Evolutionary conservation across 768 basidiomycete species (phyloP).

Genomic region (Leucosporidium scottii): DNA sequence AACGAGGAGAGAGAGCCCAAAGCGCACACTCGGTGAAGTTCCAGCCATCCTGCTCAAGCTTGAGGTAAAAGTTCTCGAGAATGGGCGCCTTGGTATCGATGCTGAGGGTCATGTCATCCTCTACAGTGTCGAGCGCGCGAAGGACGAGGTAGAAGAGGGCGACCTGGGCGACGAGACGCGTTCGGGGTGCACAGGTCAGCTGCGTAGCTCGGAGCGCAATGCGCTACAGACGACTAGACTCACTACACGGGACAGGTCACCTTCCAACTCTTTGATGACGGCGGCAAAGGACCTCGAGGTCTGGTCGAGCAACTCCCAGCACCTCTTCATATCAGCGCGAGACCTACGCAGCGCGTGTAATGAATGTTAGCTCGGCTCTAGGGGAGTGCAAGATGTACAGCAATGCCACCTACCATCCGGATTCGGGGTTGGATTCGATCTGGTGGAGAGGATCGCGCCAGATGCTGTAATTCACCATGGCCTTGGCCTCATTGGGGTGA

Average conservation of each 20-base stretch:
- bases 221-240: conserved; percentile 41
- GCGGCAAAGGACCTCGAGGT: conserved; percentile 85
- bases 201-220: neutral
- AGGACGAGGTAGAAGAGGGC: conserved; percentile 92
- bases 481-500: conserved; percentile 75
- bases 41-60: conserved; percentile 77
- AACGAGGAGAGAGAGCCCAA: neutral
- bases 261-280: conserved; percentile 93
- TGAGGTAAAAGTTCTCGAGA: conserved; percentile 71
- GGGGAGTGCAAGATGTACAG: too few species aligned
- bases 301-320: conserved; percentile 81
- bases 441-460: conserved; percentile 46
- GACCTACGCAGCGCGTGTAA: conserved; percentile 47
- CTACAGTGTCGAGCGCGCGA: conserved; percentile 90
- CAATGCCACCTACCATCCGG: conserved; percentile 53
- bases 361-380: neutral
- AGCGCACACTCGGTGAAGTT: conserved; percentile 55
- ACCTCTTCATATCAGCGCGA: conserved; percentile 72
- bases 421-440: conserved; percentile 66
- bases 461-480: conserved; percentile 71
- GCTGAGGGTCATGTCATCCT: conserved; percentile 95
- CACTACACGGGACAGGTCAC: conserved; percentile 85
- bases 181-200: conserved; percentile 1
- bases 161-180: conserved; percentile 51
- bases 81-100: conserved; percentile 79